Evolutionary conservation across 108 stramenopile genomes (phyloP).

Genomic region (Cyclotella distinguenda): DNA sequence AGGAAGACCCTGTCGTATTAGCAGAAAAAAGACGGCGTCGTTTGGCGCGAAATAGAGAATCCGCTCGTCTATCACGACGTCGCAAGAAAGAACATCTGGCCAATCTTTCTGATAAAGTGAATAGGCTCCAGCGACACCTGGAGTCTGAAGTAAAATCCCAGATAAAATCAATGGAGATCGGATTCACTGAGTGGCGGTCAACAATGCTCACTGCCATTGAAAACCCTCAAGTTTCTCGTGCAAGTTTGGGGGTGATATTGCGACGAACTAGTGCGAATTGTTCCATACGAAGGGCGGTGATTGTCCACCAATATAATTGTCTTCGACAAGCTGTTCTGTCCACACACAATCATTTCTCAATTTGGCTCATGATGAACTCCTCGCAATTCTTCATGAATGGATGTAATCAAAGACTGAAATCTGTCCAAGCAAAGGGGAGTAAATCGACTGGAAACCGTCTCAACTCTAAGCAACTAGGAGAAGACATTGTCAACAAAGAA

Average conservation of each 20-base stretch:
- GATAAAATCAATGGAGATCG: constrained; percentile 58
- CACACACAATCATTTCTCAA: constrained; percentile 67
- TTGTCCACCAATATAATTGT: constrained; percentile 69
- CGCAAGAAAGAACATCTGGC: constrained; percentile 80
- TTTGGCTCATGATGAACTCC: constrained; percentile 68
- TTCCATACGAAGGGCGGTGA: constrained; percentile 52
- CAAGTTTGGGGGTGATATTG: constrained; percentile 16
- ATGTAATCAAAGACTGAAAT: constrained; percentile 13
- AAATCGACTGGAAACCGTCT: constrained; percentile 52
- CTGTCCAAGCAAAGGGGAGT: constrained; percentile 6
- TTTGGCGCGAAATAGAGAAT: constrained; percentile 85
- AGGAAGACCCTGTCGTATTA: constrained; percentile 40
- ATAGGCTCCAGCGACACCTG: constrained; percentile 60
- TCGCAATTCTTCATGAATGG: constrained; percentile 58
- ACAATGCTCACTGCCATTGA: constrained; percentile 30
- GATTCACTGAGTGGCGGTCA: constrained; percentile 17
- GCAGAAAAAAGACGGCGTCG: constrained; percentile 78
- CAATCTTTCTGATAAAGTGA: constrained; percentile 64
- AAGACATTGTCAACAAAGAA: constrained; percentile 63
- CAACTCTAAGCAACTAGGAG: constrained; percentile 84
- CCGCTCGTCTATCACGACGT: constrained; percentile 72
- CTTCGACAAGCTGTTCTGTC: constrained; percentile 62
- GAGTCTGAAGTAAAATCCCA: constrained; percentile 57
- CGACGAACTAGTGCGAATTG: constrained; percentile 40
- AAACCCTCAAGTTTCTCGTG: neutral